A percentile compares a stretch with the other conserved stretches of the same genome.
These are phyloP conservation scores for Parietichytrium sp. DNA, from an alignment of 108 stramenopile genomes.

Conservation along the genomic window DNA sequence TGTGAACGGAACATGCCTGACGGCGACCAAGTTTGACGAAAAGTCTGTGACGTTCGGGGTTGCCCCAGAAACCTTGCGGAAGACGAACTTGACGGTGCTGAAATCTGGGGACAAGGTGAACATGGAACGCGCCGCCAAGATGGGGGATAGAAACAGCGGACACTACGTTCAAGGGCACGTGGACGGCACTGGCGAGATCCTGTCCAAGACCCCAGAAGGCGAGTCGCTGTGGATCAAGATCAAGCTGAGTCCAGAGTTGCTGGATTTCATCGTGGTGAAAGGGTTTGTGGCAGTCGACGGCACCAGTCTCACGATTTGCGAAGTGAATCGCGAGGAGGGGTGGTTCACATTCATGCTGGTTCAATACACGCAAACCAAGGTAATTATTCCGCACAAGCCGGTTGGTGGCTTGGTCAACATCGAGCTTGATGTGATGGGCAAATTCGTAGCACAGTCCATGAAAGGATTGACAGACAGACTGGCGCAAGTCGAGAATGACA, in stretches of 20 bases:
- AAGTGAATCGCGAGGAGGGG: slow-evolving; percentile 68
- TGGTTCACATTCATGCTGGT: slow-evolving; percentile 98
- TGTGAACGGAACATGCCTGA: slow-evolving; percentile 97
- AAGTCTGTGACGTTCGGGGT: slow-evolving; percentile 77
- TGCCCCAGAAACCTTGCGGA: slow-evolving; percentile 86
- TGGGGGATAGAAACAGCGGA: slow-evolving; percentile 87
- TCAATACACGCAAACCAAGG: slow-evolving; percentile 93
- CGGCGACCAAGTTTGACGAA: slow-evolving; percentile 70
- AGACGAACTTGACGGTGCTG: slow-evolving; percentile 74
- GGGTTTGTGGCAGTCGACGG: slow-evolving; percentile 98
- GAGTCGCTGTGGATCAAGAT: slow-evolving; percentile 87
- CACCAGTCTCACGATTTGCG: slow-evolving; percentile 86
- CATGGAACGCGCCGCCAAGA: slow-evolving; percentile 73
- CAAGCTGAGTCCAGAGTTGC: slow-evolving; percentile 63
- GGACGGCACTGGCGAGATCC: slow-evolving; percentile 79
- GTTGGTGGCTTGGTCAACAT: slow-evolving; percentile 79
- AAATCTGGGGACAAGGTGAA: slow-evolving; percentile 73
- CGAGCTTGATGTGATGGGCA: slow-evolving; percentile 94
- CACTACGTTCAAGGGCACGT: slow-evolving; percentile 98
- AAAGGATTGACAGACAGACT: not conserved
- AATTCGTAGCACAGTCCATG: slow-evolving; percentile 63
- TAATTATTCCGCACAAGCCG: slow-evolving; percentile 74
- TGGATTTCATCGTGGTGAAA: slow-evolving; percentile 90
- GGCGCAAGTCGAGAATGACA: not conserved
- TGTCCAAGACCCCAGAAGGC: slow-evolving; percentile 73